phyloP scores from a whole-genome alignment of 2,329 filamentous ascomycete species.

The Rutstroemia sp. region DNA sequence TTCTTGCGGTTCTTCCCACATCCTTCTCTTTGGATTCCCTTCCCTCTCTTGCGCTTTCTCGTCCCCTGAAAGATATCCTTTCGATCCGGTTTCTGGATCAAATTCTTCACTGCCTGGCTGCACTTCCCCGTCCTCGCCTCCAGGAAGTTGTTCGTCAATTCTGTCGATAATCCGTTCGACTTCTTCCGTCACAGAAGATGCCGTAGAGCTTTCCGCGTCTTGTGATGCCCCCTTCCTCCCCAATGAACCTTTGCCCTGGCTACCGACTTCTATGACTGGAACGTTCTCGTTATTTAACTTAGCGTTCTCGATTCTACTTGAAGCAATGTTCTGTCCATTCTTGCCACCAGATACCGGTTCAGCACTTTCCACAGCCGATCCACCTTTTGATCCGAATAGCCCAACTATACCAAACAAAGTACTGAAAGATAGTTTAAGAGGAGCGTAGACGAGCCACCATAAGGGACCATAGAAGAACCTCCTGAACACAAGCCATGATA shows the following conservation, averaged over 20 bases:
- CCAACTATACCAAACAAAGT: constrained; percentile 49
- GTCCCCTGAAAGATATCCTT: too few species aligned
- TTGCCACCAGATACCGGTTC: constrained; percentile 11
- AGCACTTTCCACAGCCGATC: constrained; percentile 6
- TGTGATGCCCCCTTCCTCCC: constrained; percentile 3
- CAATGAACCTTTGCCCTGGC: background rate
- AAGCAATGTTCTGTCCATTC: constrained; percentile 10
- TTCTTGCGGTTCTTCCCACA: constrained; percentile 46
- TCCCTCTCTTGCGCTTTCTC: constrained; percentile 41
- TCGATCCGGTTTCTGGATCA: constrained; percentile 48
- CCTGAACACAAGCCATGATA: constrained; percentile 80
- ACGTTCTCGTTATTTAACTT: background rate
- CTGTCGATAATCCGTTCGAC: constrained; percentile 48
- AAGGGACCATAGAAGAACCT: constrained; percentile 80
- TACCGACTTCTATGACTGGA: background rate
- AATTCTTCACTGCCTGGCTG: constrained; percentile 3
- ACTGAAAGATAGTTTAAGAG: constrained; percentile 60
- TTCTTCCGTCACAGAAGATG: constrained; percentile 39
- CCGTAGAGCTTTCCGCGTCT: constrained; percentile 6
- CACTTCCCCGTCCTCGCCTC: constrained; percentile 24
- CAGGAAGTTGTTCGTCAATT: constrained; percentile 25
- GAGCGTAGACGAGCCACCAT: constrained; percentile 84
- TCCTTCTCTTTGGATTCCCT: constrained; percentile 53
- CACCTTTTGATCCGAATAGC: constrained; percentile 22
- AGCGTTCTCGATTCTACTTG: constrained; percentile 15